Conservation (phyloP, 208 protist species). For the Trypanosoma rangeli region DNA sequence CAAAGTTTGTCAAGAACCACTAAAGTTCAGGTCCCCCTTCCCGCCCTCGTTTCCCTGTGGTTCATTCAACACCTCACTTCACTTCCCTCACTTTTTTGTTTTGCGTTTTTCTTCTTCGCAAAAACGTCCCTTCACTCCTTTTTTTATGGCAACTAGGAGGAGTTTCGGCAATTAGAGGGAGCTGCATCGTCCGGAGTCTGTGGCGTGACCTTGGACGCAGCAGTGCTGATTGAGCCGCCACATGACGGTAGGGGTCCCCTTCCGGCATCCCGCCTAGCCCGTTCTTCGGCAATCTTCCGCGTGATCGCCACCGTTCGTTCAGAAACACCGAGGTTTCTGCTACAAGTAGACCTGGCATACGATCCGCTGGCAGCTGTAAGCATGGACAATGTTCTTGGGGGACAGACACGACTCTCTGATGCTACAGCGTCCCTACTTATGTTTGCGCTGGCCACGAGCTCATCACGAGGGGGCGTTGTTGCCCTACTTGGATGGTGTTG, state of each 20-base stretch:
- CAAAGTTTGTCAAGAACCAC: neutral
- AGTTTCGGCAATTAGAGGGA: neutral
- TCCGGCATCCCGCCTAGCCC: neutral
- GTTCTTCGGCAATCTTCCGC: neutral
- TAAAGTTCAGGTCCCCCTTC: neutral
- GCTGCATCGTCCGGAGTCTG: neutral
- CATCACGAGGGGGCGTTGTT: neutral
- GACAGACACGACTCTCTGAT: neutral
- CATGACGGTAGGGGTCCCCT: neutral
- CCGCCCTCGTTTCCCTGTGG: neutral
- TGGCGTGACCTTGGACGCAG: neutral
- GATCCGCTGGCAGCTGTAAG: neutral
- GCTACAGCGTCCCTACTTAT: neutral
- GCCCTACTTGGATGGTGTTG: neutral
- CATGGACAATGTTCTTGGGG: neutral
- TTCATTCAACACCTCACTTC: neutral
- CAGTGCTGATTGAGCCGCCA: neutral
- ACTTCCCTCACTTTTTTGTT: neutral
- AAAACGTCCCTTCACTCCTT: neutral
- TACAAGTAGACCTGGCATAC: neutral
- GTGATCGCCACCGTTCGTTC: conserved; percentile 9
- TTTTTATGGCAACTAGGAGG: neutral
- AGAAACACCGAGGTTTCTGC: neutral
- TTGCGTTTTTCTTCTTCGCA: neutral
- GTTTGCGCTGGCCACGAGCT: neutral